Percentiles rank a stretch among this genome's conserved stretches.
phyloP scores from a whole-genome alignment of 1,284 basidiomycete species.

The Malassezia psittaci region DNA sequence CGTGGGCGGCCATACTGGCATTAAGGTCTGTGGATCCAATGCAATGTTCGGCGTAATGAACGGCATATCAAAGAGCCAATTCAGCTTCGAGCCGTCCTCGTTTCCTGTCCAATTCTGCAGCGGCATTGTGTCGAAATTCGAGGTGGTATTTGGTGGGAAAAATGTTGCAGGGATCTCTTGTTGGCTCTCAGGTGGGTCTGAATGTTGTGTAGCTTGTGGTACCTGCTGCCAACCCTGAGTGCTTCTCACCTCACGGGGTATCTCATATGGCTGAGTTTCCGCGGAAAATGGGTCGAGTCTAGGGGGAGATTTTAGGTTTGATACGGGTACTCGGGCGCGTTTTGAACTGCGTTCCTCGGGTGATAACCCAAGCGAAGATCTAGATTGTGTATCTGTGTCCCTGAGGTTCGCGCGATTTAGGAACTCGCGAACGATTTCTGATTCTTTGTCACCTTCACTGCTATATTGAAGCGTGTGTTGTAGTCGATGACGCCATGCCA shows the following conservation, averaged over 20 bases:
- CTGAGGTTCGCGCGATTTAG: slow-evolving; percentile 1
- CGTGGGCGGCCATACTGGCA: slow-evolving; percentile 12
- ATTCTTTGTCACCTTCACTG: neutral
- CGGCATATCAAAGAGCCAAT: neutral
- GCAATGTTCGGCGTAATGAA: slow-evolving; percentile 3
- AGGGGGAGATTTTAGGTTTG: neutral
- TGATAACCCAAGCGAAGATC: neutral
- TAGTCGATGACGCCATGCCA: slow-evolving; percentile 1
- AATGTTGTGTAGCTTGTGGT: neutral
- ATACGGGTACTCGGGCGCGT: neutral
- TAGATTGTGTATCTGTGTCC: neutral
- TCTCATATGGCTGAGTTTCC: neutral
- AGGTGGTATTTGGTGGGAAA: neutral
- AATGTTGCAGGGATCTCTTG: neutral
- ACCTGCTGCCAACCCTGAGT: neutral
- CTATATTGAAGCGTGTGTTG: neutral
- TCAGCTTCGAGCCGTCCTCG: neutral
- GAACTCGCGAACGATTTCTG: slow-evolving; percentile 4
- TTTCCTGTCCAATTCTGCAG: neutral
- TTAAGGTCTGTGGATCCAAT: slow-evolving; percentile 2
- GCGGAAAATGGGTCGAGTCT: too few relatives aligned
- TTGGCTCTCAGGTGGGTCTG: neutral
- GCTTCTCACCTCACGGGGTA: neutral
- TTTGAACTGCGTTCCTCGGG: neutral
- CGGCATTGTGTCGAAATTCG: neutral